Conservation (phyloP, 371 early-diverging fungal genomes). For the Apophysomyces elegans region DNA sequence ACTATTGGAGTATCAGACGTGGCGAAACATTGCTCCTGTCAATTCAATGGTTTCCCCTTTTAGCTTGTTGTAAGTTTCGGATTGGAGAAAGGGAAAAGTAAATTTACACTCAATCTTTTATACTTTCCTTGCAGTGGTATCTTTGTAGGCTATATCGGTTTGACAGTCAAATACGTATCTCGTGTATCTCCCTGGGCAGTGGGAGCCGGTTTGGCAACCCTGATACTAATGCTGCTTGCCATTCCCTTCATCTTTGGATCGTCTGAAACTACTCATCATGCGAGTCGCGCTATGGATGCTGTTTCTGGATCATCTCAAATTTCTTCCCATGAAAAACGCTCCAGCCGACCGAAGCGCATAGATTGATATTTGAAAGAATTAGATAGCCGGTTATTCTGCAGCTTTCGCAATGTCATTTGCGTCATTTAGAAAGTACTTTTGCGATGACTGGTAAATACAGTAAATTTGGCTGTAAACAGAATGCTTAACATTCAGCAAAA, state of each 20-base stretch:
- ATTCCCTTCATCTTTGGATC: slow-evolving; percentile 19
- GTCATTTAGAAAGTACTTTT: no score
- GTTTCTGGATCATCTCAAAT: neutral
- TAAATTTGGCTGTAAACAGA: no score
- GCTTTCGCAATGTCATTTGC: no score
- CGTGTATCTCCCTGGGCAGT: slow-evolving; percentile 36
- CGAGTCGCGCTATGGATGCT: neutral
- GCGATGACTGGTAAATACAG: no score
- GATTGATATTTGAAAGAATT: slow-evolving; percentile 16
- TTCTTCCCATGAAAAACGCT: neutral
- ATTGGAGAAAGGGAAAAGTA: neutral
- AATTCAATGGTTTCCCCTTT: slow-evolving; percentile 42
- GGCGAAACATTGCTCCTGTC: slow-evolving; percentile 37
- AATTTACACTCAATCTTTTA: neutral
- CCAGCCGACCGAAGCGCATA: slow-evolving; percentile 29
- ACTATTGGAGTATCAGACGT: slow-evolving; percentile 32
- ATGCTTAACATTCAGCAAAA: no score
- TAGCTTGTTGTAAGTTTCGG: slow-evolving; percentile 41
- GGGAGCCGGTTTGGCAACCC: slow-evolving; percentile 26
- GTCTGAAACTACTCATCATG: neutral
- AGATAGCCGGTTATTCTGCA: no score
- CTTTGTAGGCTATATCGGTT: slow-evolving; percentile 33
- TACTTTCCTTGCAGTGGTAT: slow-evolving; percentile 27
- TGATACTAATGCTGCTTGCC: slow-evolving; percentile 26
- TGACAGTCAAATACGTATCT: slow-evolving; percentile 36